Evolutionary conservation across 192 early-diverging fungal species (phyloP).

Genomic region (Backusella circina): DNA sequence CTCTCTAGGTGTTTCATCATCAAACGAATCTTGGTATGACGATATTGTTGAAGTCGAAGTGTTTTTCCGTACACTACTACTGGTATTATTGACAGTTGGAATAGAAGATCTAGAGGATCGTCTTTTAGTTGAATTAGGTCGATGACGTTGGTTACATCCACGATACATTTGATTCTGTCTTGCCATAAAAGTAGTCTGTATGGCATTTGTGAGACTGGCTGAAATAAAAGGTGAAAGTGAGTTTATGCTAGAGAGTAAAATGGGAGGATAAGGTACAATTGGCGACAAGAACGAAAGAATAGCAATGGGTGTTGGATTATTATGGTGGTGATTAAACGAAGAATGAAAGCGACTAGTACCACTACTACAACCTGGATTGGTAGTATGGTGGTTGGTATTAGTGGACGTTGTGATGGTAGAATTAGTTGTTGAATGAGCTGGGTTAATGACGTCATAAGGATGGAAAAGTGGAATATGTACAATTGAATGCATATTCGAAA

Average conservation of each 20-base stretch:
- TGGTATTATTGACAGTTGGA: background rate
- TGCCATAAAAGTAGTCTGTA: slow-evolving; percentile 9
- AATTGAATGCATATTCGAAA: slow-evolving; percentile 43
- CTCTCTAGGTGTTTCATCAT: background rate
- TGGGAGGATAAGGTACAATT: slow-evolving; percentile 48
- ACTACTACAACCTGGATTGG: background rate
- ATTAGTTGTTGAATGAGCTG: slow-evolving; percentile 15
- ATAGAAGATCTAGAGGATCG: background rate
- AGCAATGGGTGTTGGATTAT: slow-evolving; percentile 36
- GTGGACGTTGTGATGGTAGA: background rate
- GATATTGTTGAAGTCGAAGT: background rate
- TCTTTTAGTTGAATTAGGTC: background rate
- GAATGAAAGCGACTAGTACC: background rate
- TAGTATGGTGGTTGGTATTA: background rate
- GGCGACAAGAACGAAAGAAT: slow-evolving; percentile 52
- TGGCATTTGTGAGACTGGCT: slow-evolving; percentile 31
- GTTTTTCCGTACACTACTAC: background rate
- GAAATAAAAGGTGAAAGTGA: slow-evolving; percentile 47
- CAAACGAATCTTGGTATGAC: background rate
- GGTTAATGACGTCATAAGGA: slow-evolving; percentile 35
- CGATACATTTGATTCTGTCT: slow-evolving; percentile 13
- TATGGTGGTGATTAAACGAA: background rate
- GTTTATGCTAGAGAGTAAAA: slow-evolving; percentile 33
- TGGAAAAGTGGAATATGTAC: slow-evolving; percentile 52
- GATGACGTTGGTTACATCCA: background rate